phyloP scores from a whole-genome alignment of 495 filamentous ascomycete species.

The Trichoderma orchidacearum region DNA sequence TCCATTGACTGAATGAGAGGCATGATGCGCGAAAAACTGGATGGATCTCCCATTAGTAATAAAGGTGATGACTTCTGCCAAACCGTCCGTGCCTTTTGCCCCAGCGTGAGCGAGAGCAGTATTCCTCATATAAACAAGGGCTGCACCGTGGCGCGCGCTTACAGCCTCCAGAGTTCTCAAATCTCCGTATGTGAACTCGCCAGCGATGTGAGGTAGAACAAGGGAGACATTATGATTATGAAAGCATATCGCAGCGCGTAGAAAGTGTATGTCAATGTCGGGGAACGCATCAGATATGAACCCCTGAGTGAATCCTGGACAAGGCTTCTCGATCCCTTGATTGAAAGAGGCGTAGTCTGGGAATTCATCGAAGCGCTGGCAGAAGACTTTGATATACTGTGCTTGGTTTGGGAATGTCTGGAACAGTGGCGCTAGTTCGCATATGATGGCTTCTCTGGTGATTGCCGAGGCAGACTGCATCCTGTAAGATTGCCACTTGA shows the following conservation, averaged over 20 bases:
- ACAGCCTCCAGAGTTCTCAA: not conserved
- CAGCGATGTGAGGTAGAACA: not conserved
- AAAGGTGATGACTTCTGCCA: constrained; percentile 18
- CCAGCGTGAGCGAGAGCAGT: constrained; percentile 13
- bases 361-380: not conserved
- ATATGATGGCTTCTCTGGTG: not conserved
- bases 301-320: not conserved
- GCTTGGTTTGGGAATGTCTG: not conserved
- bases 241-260: not conserved
- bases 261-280: not conserved
- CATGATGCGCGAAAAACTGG: constrained; percentile 20
- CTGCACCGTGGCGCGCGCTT: constrained; percentile 9
- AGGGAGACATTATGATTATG: not conserved
- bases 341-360: not conserved
- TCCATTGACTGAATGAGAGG: constrained; percentile 10
- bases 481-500: not conserved
- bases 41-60: constrained; percentile 17
- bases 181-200: not conserved
- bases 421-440: not conserved
- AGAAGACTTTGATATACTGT: not conserved
- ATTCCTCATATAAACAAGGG: constrained; percentile 16
- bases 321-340: not conserved
- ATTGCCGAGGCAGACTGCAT: not conserved
- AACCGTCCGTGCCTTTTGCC: constrained; percentile 11
- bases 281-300: not conserved